Evolutionary conservation across 768 basidiomycete species (phyloP).

Genomic region (Tulasnella sp.): DNA sequence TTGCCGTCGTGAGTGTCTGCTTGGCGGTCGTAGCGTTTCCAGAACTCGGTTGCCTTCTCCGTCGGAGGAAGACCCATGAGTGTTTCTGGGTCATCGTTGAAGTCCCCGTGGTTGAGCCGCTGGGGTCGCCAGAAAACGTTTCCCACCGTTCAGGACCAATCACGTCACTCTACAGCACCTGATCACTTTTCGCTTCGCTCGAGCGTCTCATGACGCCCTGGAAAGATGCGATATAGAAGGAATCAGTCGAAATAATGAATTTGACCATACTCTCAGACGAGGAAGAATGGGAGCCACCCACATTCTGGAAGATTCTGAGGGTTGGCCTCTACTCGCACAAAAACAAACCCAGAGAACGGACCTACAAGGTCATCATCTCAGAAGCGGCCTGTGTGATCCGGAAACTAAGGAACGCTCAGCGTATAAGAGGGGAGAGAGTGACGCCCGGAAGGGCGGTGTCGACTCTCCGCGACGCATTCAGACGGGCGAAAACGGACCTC

Average conservation of each 20-base stretch:
- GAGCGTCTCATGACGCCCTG: background rate
- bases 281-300: background rate
- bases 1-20: too few species aligned
- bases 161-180: too few species aligned
- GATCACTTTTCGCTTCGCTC: too few species aligned
- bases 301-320: background rate
- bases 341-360: background rate
- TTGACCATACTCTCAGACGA: background rate
- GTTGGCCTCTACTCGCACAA: background rate
- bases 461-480: too few species aligned
- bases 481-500: too few species aligned
- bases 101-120: too few species aligned
- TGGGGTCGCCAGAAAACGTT: too few species aligned
- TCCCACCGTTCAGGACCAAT: too few species aligned
- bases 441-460: constrained; percentile 1
- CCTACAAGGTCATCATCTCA: constrained; percentile 1
- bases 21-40: too few species aligned
- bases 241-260: background rate
- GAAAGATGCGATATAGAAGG: background rate
- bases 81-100: too few species aligned
- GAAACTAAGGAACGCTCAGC: constrained; percentile 13
- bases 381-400: constrained; percentile 16
- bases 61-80: too few species aligned
- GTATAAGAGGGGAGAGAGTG: background rate
- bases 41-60: too few species aligned